phyloP scores from a whole-genome alignment of 495 filamentous ascomycete species.

The Podospora fimiseda region DNA sequence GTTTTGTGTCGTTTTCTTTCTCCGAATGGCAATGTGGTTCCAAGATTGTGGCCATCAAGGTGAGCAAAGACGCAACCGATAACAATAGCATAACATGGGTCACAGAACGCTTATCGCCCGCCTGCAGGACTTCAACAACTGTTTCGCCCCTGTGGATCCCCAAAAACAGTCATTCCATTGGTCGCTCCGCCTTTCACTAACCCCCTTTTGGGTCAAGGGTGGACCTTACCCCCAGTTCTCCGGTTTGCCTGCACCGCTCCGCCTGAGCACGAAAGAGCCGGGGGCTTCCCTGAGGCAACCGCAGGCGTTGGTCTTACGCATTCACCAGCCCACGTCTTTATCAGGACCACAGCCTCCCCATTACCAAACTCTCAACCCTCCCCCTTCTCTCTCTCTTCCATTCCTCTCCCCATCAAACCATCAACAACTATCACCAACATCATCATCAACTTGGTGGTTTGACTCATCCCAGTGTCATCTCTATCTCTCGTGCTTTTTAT shows the following conservation, averaged over 20 bases:
- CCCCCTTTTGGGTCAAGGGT: constrained; percentile 8
- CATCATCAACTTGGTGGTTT: constrained; percentile 27
- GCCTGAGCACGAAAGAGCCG: constrained; percentile 10
- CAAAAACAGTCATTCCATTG: constrained; percentile 16
- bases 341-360: constrained; percentile 29
- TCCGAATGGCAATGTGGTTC: too few species aligned
- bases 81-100: background rate
- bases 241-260: constrained; percentile 4
- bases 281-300: constrained; percentile 22
- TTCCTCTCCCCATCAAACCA: constrained; percentile 39
- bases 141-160: constrained; percentile 18
- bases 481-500: constrained; percentile 16
- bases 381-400: constrained; percentile 21
- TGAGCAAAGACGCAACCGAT: constrained; percentile 3
- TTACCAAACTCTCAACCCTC: constrained; percentile 21
- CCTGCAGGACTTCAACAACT: constrained; percentile 1
- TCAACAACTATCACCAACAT: constrained; percentile 20
- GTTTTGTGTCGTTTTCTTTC: too few species aligned
- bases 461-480: constrained; percentile 18
- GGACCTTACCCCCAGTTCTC: constrained; percentile 11
- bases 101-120: constrained; percentile 13
- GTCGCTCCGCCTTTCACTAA: constrained; percentile 23
- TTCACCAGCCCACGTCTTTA: constrained; percentile 25
- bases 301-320: constrained; percentile 22
- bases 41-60: background rate